A percentile compares a stretch with the other conserved stretches of the same genome.
phyloP scores from a whole-genome alignment of 768 basidiomycete species.

The Rhizopogon vesiculosus region DNA sequence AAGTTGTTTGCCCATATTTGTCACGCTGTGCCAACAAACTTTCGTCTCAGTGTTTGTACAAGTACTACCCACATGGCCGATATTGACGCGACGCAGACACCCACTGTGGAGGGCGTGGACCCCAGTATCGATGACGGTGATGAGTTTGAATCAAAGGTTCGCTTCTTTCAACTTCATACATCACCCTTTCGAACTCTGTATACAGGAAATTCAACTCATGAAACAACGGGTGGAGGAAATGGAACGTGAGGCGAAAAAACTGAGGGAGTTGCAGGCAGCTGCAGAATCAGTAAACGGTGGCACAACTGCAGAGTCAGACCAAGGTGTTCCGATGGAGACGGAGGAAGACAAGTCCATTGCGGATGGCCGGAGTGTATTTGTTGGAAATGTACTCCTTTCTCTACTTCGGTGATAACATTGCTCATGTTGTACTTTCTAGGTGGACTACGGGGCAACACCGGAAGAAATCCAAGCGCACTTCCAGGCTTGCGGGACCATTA shows the following conservation, averaged over 20 bases:
- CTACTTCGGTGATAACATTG: constrained; percentile 2
- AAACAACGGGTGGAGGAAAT: constrained; percentile 91
- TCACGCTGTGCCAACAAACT: constrained; percentile 15
- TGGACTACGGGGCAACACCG: constrained; percentile 95
- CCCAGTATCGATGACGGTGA: constrained; percentile 50
- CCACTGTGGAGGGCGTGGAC: constrained; percentile 27
- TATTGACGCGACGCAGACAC: constrained; percentile 40
- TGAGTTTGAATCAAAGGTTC: constrained; percentile 60
- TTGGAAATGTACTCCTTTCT: constrained; percentile 81
- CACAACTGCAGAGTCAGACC: constrained; percentile 42
- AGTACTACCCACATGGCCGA: constrained; percentile 41
- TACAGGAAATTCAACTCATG: constrained; percentile 86
- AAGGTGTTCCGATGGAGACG: constrained; percentile 55
- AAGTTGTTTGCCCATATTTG: constrained; percentile 25
- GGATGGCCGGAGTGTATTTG: constrained; percentile 86
- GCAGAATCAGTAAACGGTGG: constrained; percentile 52
- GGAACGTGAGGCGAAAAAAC: constrained; percentile 85
- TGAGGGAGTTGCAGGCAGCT: constrained; percentile 81
- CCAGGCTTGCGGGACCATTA: constrained; percentile 96
- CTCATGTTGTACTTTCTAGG: constrained; percentile 43
- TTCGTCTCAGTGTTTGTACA: constrained; percentile 12
- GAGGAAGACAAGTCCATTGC: constrained; percentile 83
- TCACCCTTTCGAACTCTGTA: constrained; percentile 14
- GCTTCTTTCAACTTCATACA: constrained; percentile 4
- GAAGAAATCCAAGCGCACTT: constrained; percentile 98